Percentiles rank a stretch among this genome's conserved stretches.
These are phyloP conservation scores for Nannochloris sp. DNA, from an alignment of 139 green algal genomes.

Conservation along the genomic window DNA sequence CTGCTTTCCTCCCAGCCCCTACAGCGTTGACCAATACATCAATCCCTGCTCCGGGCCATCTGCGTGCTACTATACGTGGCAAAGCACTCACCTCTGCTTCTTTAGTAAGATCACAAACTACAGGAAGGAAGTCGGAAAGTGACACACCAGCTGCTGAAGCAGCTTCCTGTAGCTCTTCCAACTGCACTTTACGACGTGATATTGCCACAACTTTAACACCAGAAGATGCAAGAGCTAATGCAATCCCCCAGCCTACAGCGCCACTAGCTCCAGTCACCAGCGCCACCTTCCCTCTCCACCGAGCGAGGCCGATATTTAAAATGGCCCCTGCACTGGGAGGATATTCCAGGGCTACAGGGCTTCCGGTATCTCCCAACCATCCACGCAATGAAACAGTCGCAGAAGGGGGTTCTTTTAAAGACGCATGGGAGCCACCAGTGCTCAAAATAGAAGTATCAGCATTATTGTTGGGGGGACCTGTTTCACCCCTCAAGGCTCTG, in stretches of 20 bases:
- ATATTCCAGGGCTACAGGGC: not conserved
- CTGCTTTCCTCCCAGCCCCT: slow-evolving; percentile 26
- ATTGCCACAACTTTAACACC: slow-evolving; percentile 75
- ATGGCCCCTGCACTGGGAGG: not conserved
- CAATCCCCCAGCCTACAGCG: slow-evolving; percentile 64
- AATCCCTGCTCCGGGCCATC: slow-evolving; percentile 54
- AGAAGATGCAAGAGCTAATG: slow-evolving; percentile 42
- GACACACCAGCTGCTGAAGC: slow-evolving; percentile 46
- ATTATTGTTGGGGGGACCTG: not conserved
- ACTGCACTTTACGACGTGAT: slow-evolving; percentile 50
- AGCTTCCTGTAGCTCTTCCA: slow-evolving; percentile 66
- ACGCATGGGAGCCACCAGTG: too few species aligned
- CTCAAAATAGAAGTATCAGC: too few species aligned
- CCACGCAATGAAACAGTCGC: not conserved
- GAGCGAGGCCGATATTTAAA: slow-evolving; percentile 26
- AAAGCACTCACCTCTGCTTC: slow-evolving; percentile 50
- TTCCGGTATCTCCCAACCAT: not conserved
- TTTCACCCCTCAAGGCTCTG: slow-evolving; percentile 28
- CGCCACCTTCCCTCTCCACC: slow-evolving; percentile 58
- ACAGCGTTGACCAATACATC: slow-evolving; percentile 61
- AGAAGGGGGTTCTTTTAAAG: not conserved
- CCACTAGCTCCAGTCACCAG: slow-evolving; percentile 70
- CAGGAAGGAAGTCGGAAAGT: slow-evolving; percentile 64
- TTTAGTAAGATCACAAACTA: slow-evolving; percentile 80
- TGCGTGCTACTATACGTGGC: slow-evolving; percentile 62